Conservation (phyloP, 2,329 filamentous ascomycete species). For the Leptosphaerulina australis region DNA sequence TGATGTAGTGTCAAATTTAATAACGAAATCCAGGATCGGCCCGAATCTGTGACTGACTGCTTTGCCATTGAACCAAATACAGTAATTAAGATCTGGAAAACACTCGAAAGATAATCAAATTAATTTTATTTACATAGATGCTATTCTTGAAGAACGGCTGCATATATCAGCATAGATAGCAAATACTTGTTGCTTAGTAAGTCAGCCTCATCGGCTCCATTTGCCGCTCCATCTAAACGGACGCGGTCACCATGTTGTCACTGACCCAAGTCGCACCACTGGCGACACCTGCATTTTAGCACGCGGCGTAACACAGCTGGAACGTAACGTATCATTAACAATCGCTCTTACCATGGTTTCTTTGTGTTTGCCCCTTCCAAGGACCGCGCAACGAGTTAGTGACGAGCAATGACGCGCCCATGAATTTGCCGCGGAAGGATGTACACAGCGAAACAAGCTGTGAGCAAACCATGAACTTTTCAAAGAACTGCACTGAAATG, state of each 20-base stretch:
- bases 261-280: background rate
- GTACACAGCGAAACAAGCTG: background rate
- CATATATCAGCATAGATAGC: no score
- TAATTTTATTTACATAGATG: no score
- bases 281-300: background rate
- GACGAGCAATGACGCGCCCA: constrained; percentile 13
- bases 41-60: no score
- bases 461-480: background rate
- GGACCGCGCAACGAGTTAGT: background rate
- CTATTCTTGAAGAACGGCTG: no score
- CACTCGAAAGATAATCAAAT: no score
- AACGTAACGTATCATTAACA: background rate
- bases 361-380: background rate
- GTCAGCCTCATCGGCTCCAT: background rate
- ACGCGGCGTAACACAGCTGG: background rate
- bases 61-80: no score
- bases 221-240: background rate
- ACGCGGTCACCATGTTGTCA: constrained; percentile 7
- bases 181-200: no score
- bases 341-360: background rate
- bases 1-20: no score
- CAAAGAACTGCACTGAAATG: background rate
- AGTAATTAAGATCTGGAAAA: no score
- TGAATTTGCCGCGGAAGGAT: background rate
- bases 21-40: no score